These are phyloP conservation scores for Aspergillus panamensis DNA, from an alignment of 495 filamentous ascomycete species.

Conservation along the genomic window DNA sequence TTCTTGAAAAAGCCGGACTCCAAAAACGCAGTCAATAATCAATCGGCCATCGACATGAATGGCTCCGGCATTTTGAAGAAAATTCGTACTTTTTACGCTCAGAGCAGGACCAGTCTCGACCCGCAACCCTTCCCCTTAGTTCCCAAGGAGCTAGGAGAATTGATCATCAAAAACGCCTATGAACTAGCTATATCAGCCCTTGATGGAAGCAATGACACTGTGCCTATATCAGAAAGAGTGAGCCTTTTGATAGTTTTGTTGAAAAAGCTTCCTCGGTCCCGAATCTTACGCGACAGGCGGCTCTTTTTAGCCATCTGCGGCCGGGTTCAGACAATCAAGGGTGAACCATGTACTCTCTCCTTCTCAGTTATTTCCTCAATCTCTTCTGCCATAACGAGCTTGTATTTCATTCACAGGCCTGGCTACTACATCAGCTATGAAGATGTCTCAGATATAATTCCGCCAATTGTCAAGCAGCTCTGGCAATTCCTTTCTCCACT, in stretches of 20 bases:
- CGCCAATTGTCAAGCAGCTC: constrained; percentile 62
- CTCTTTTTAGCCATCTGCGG: constrained; percentile 56
- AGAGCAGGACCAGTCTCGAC: constrained; percentile 43
- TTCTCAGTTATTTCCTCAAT: constrained; percentile 55
- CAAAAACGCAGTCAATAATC: constrained; percentile 22
- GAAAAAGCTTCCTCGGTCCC: constrained; percentile 53
- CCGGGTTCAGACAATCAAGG: constrained; percentile 21
- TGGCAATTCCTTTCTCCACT: constrained; percentile 78
- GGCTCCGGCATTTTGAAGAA: constrained; percentile 52
- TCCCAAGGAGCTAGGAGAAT: constrained; percentile 51
- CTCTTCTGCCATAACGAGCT: constrained; percentile 56
- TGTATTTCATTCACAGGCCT: constrained; percentile 52
- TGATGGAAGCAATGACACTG: constrained; percentile 20
- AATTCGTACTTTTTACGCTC: constrained; percentile 62
- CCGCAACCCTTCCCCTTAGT: constrained; percentile 54
- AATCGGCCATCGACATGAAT: constrained; percentile 20
- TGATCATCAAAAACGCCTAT: constrained; percentile 60
- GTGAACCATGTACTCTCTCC: constrained; percentile 30
- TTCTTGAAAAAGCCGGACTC: constrained; percentile 50
- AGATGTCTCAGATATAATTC: constrained; percentile 62
- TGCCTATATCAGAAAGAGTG: constrained; percentile 38
- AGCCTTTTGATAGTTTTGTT: constrained; percentile 55
- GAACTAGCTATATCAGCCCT: constrained; percentile 47
- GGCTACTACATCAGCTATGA: constrained; percentile 50
- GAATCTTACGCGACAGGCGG: constrained; percentile 48